Percentiles rank a stretch among this genome's conserved stretches.
phyloP scores from a whole-genome alignment of 2,329 filamentous ascomycete species.

The Trichoderma sp. region DNA sequence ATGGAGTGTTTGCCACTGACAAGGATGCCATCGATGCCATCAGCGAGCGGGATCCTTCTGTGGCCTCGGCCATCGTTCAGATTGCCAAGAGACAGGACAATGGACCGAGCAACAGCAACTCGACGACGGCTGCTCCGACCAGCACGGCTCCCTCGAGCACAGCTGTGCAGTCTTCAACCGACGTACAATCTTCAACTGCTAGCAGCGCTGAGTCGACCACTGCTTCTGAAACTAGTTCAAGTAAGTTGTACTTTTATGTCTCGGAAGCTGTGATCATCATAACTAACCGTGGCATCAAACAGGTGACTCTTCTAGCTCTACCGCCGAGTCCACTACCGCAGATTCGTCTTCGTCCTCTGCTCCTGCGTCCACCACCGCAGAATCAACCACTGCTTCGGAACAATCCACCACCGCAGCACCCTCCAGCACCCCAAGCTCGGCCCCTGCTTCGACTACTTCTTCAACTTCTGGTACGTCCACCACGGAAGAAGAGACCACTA shows the following conservation, averaged over 20 bases:
- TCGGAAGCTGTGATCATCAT: neutral
- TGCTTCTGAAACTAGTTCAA: neutral
- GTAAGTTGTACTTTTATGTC: neutral
- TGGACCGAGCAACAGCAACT: constrained; percentile 32
- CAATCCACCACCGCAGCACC: neutral
- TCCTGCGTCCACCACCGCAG: constrained; percentile 11
- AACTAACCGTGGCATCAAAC: neutral
- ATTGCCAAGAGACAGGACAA: constrained; percentile 63
- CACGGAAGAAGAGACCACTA: constrained; percentile 35
- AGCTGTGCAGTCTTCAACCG: neutral
- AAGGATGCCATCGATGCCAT: constrained; percentile 64
- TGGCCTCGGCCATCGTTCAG: constrained; percentile 64
- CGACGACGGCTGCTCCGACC: constrained; percentile 24
- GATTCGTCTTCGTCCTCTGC: constrained; percentile 6
- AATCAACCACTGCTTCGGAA: constrained; percentile 1
- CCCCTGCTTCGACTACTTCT: neutral
- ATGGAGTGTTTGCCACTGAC: constrained; percentile 69
- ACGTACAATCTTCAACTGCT: neutral
- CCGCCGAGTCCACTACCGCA: neutral
- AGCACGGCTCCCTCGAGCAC: neutral
- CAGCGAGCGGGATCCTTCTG: constrained; percentile 59
- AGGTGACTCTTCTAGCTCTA: neutral
- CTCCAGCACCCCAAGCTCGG: neutral
- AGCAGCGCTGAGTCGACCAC: neutral
- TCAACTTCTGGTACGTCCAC: constrained; percentile 33